Evolutionary conservation across 2,329 filamentous ascomycete species (phyloP).

Genomic region (Myriosclerotinia duriaeana): DNA sequence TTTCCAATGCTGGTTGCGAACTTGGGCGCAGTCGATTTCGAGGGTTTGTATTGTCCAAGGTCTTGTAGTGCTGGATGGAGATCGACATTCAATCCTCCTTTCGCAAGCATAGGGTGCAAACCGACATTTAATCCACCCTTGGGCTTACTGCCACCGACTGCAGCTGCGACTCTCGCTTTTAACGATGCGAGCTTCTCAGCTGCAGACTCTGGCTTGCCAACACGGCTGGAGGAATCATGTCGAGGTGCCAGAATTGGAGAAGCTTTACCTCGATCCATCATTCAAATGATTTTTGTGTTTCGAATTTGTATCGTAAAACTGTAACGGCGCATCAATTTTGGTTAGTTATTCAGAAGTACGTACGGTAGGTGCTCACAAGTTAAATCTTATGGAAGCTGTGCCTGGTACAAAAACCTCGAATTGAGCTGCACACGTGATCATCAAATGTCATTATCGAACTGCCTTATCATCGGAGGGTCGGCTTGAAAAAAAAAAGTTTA

Average conservation of each 20-base stretch:
- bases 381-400: background rate
- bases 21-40: slow-evolving; percentile 42
- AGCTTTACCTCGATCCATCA: slow-evolving; percentile 53
- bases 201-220: slow-evolving; percentile 57
- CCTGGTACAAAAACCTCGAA: slow-evolving; percentile 8
- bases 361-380: background rate
- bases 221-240: slow-evolving; percentile 53
- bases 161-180: slow-evolving; percentile 76
- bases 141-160: slow-evolving; percentile 57
- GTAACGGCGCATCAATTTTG: background rate
- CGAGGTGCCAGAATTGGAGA: slow-evolving; percentile 56
- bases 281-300: background rate
- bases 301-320: background rate
- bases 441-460: background rate
- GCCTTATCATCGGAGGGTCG: slow-evolving; percentile 22
- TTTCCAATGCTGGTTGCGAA: slow-evolving; percentile 45
- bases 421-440: background rate
- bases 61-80: slow-evolving; percentile 66
- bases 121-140: slow-evolving; percentile 46
- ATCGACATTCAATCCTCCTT: slow-evolving; percentile 45
- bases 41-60: slow-evolving; percentile 50
- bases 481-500: slow-evolving; percentile 19
- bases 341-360: background rate
- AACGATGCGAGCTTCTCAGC: slow-evolving; percentile 72
- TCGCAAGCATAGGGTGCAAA: slow-evolving; percentile 43